phyloP scores from a whole-genome alignment of 106 monocot genomes.

The Platanthera guangdongensis region DNA sequence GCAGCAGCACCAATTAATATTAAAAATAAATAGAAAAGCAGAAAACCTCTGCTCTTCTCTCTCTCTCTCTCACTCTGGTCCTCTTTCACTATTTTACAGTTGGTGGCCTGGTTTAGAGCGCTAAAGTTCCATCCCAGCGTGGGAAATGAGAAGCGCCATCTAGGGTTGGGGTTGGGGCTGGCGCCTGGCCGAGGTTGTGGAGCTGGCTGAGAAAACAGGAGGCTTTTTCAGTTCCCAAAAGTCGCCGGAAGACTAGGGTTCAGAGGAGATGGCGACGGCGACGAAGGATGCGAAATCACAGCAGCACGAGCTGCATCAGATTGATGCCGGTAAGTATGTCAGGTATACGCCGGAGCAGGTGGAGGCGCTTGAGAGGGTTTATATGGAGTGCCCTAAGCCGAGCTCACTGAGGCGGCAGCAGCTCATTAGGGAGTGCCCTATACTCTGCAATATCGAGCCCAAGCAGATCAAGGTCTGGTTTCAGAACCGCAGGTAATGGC shows the following conservation, averaged over 20 bases:
- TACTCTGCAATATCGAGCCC: conserved; percentile 74
- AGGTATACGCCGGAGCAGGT: conserved; percentile 92
- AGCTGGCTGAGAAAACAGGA: not conserved
- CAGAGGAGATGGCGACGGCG: conserved; percentile 24
- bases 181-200: not conserved
- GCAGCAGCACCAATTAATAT: not conserved
- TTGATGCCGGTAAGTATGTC: conserved; percentile 77
- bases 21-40: conserved; percentile 1
- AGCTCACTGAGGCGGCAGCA: conserved; percentile 77
- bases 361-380: conserved; percentile 84
- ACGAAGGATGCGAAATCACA: conserved; percentile 28
- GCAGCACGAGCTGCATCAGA: conserved; percentile 36
- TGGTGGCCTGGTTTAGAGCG: conserved; percentile 1
- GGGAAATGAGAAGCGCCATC: not conserved
- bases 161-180: conserved; percentile 1
- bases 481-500: conserved; percentile 70
- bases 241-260: not conserved
- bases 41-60: not conserved
- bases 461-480: conserved; percentile 99
- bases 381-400: conserved; percentile 87
- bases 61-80: not conserved
- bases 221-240: not conserved
- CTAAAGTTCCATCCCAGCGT: conserved; percentile 1
- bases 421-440: conserved; percentile 72
- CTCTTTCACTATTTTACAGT: conserved; percentile 4